These are phyloP conservation scores for Abelmoschus esculentus DNA, from an alignment of 345 rosid genomes.

Conservation along the genomic window DNA sequence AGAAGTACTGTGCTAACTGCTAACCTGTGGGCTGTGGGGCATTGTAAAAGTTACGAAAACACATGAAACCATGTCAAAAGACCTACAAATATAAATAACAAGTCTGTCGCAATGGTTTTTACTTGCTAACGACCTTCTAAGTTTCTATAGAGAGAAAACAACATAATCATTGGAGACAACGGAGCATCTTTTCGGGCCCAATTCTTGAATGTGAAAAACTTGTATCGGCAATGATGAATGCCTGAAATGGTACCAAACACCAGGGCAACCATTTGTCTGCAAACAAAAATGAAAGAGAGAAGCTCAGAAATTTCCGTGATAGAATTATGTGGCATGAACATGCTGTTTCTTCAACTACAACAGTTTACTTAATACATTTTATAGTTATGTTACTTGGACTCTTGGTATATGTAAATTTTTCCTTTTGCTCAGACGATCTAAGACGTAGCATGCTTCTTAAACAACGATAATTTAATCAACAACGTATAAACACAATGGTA, in stretches of 20 bases:
- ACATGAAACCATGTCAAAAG: neutral
- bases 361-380: neutral
- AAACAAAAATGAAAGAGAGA: neutral
- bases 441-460: neutral
- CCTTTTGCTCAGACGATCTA: neutral
- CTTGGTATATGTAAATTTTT: no score
- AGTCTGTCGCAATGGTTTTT: neutral
- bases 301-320: neutral
- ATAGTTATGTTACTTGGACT: neutral
- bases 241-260: neutral
- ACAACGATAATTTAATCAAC: neutral
- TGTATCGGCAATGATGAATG: neutral
- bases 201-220: neutral
- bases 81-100: neutral
- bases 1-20: neutral
- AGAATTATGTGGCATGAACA: neutral
- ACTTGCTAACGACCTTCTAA: neutral
- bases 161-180: neutral
- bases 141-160: neutral
- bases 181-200: neutral
- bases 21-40: neutral
- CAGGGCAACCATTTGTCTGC: neutral
- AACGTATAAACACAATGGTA: neutral
- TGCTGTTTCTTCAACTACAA: neutral
- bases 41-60: neutral